Base-by-base conservation (phyloP, 2,329 filamentous ascomycete genomes). In the Botrytis porri region DNA sequence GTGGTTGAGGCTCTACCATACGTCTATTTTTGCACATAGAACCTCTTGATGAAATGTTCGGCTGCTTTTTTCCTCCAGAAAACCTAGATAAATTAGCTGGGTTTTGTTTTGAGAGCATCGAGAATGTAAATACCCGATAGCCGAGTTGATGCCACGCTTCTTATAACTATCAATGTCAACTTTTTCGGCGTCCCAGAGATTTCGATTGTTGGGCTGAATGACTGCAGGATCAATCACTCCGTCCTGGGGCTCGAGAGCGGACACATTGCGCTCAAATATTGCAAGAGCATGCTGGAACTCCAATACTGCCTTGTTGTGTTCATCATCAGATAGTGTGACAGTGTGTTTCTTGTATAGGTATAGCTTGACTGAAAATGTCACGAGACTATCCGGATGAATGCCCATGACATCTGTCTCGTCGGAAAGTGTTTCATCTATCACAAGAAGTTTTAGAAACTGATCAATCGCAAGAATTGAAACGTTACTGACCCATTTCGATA, bases 161-260 rank as follows among this genome's bases (percentile, higher is more conserved):
- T 73, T 71, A 25, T 51, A 74, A 48, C 48, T 75, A 32, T 73
- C 66, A 14, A 43, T 25, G 57, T 74, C 73, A 8, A 75, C 48
- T 25, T 51, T 64, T 20, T 62, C 45, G 16, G 45, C 66, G 59
- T 74, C 51, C 66, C 37, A 70, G 7, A 51, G 20, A 8, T 51
- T 51, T 51, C 43, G 43, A n/a, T 4, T 6, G 7, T 48, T 25
- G 12, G 43, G 12, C 29, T 25, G 18, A 7, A 48, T 10, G 22
- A 16, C 22, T 39, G 37, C 37, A 39, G 37, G 37, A 39, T 39
- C 8, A 6, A 39, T 39, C 8, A 39, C 37, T 51, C 22, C 18
- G 37, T 18, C 37, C 22, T 35, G 18, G 25, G 41, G 25, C 35
- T 39, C n/a, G 12, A 5, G 4, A 10, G 18, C 25, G 14, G 18